phyloP scores from a whole-genome alignment of 1,284 basidiomycete species.

The Cutaneotrichosporon arboriforme region DNA sequence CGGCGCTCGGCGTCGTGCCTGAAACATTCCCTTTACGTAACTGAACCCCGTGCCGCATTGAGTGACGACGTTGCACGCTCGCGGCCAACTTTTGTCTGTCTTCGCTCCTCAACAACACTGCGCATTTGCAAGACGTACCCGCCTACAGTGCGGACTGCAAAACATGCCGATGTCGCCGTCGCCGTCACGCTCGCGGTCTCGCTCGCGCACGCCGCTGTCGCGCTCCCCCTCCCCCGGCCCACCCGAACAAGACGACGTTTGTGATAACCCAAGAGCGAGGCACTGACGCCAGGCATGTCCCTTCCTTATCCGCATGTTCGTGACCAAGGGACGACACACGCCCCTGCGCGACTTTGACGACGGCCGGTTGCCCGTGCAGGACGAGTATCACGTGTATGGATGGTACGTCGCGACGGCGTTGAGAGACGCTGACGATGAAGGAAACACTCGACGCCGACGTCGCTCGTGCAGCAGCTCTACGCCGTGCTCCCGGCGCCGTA shows the following conservation, averaged over 20 bases:
- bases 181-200: constrained; percentile 2
- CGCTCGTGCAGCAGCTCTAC: constrained; percentile 35
- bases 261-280: neutral
- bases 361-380: constrained; percentile 30
- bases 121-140: neutral
- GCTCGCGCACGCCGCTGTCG: constrained; percentile 3
- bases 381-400: constrained; percentile 41
- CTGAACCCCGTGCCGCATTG: too few relatives aligned
- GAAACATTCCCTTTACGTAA: neutral
- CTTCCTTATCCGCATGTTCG: constrained; percentile 42
- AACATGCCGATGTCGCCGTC: constrained; percentile 6
- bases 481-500: constrained; percentile 38
- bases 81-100: neutral
- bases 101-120: neutral
- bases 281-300: constrained; percentile 22
- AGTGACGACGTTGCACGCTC: neutral
- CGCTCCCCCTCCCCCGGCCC: constrained; percentile 5
- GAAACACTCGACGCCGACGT: constrained; percentile 37
- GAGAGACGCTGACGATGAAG: constrained; percentile 15
- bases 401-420: constrained; percentile 25
- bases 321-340: constrained; percentile 38
- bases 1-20: neutral
- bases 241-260: constrained; percentile 8
- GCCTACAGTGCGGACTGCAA: too few relatives aligned
- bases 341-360: constrained; percentile 40